Evolutionary conservation across 1,284 basidiomycete species (phyloP), one percentile per base, ranked within the genome.

Genomic region (Naganishia liquefaciens): DNA sequence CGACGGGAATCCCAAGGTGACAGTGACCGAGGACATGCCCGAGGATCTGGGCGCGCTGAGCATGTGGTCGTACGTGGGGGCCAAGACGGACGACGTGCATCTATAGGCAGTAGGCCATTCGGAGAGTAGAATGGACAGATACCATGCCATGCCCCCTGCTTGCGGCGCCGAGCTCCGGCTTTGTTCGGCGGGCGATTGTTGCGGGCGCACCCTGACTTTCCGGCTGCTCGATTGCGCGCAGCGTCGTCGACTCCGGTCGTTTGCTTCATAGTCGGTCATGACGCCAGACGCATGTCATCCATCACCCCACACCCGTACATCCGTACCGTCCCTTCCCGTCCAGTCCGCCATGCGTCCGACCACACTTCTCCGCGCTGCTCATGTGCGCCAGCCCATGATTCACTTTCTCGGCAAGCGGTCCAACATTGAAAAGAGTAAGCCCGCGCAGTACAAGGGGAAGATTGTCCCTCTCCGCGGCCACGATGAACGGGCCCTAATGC

Each of bases 401-500:
- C 84, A 83, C 72, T 93, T 93, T 76, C 61, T 91, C 21, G 90
- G 90, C 60, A 88, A 85, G 79, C 67, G 42, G 54, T 62, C 61
- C 49, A 54, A 54, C 55, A 37, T 51, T 53, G 67, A 60, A 60
- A 54, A 58, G 47, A 55, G 60, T 57, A 49, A 30, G 62, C 60
- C 46, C n/a, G n/a, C n/a, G n/a, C n/a, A n/a, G n/a, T n/a, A n/a
- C n/a, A n/a, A n/a, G n/a, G n/a, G n/a, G n/a, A n/a, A n/a, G n/a
- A n/a, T n/a, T n/a, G n/a, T n/a, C n/a, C n/a, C n/a, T n/a, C n/a
- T n/a, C n/a, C 27, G 30, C 49, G n/a, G 58, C 43, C 52, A 30
- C 15, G 17, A 49, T 28, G n/a, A 46, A n/a, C n/a, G n/a, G n/a
- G n/a, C n/a, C n/a, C 37, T n/a, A 62, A 51, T 50, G 53, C 37